phyloP scores from a whole-genome alignment of 1,284 basidiomycete genomes.

The Coriolopsis trogii region DNA sequence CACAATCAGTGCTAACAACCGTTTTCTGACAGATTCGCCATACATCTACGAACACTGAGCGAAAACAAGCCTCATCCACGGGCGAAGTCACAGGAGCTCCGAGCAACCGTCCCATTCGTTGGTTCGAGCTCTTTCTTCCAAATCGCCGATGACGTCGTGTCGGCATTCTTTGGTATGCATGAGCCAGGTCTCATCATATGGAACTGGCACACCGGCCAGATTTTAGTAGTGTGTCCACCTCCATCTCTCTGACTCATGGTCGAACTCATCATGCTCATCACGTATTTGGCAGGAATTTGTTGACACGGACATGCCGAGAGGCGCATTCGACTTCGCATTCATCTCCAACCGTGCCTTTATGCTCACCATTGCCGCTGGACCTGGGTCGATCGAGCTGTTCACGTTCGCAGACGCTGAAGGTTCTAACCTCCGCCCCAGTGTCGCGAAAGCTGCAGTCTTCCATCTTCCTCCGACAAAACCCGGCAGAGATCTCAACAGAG shows the following conservation, averaged over 20 bases:
- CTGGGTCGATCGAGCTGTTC: slow-evolving; percentile 41
- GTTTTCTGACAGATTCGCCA: slow-evolving; percentile 11
- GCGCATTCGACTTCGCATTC: slow-evolving; percentile 54
- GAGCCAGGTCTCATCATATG: slow-evolving; percentile 47
- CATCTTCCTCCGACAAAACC: slow-evolving; percentile 33
- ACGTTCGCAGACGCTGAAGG: slow-evolving; percentile 27
- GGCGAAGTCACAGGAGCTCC: slow-evolving; percentile 27
- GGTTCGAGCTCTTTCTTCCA: slow-evolving; percentile 45
- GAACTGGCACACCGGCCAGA: slow-evolving; percentile 54
- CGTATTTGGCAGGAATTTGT: too few relatives aligned
- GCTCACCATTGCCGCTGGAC: slow-evolving; percentile 36
- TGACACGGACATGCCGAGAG: too few relatives aligned
- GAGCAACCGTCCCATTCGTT: slow-evolving; percentile 34
- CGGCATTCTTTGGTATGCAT: slow-evolving; percentile 44
- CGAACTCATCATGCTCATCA: slow-evolving; percentile 14
- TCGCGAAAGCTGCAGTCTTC: slow-evolving; percentile 36
- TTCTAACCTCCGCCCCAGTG: slow-evolving; percentile 10
- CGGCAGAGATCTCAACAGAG: slow-evolving; percentile 13
- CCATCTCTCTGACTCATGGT: not conserved
- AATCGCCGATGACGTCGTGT: slow-evolving; percentile 54
- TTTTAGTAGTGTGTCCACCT: slow-evolving; percentile 44
- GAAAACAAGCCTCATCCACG: slow-evolving; percentile 45
- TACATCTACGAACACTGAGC: slow-evolving; percentile 44
- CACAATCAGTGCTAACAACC: too few relatives aligned
- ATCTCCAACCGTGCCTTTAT: slow-evolving; percentile 48